Base-by-base conservation (phyloP, 176 grass and related monocot species). In the Lolium multiflorum region DNA sequence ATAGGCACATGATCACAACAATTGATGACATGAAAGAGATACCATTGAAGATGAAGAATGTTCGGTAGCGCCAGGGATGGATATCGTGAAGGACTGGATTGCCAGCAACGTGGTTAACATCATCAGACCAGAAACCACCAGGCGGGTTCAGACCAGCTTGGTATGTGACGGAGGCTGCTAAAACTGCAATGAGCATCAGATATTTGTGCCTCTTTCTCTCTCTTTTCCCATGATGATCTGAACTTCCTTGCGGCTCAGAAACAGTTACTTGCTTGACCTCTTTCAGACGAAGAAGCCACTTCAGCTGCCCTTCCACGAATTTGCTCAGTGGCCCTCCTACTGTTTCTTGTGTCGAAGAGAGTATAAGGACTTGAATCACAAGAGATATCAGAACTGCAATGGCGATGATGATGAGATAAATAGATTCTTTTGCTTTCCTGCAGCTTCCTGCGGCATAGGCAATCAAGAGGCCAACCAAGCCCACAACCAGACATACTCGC, bases 71-170 rank as follows among this genome's bases (percentile, higher is more conserved):
- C 8, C 5, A 8, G 13, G 10, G 28, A 26, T 17, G 80, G 14
- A 68, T 89, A 77, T 49, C 70, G 4, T 39, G 35, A 70, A 70
- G 66, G 50, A 67, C 7, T 8, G 17, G 81, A 68, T 68, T 68
- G 26, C 64, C 64, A n/a, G 89, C 67, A 6, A 59, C 2, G 58
- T 88, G 85, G 4, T 39, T 61, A 13, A 21, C 1, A 39, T 89
- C 56, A 41, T 82, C 78, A 14, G 63, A 51, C 83, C 87, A 83
- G 68, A 89, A 78, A 20, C 87, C 87, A 71, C 90, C 90, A 37
- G 90, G 89, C 2, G 89, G 92, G 17, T 84, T 94, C 6, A 94
- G 80, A 38, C 89, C 89, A 15, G 89, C 89, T 79, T 91, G 87
- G 25, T 91, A 94, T 57, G 89, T 89, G 15, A 86, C 7, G 11